Base-by-base conservation (phyloP, 306 rosid genomes). In the Abrus precatorius region DNA sequence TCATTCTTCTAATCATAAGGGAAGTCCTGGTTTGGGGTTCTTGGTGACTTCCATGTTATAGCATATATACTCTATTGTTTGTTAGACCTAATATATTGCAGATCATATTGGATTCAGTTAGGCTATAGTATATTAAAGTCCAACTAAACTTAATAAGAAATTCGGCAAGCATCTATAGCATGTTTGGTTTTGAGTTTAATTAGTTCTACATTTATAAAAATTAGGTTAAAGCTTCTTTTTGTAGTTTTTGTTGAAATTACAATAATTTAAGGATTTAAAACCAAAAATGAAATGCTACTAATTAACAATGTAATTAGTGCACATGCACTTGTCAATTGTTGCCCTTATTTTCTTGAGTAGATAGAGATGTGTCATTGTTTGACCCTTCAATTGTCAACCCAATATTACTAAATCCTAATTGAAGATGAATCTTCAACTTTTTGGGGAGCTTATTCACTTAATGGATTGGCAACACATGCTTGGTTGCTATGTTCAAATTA, bases 361-460 rank as follows among this genome's bases (percentile, higher is more conserved):
- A 40, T 57, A n/a, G 47, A 55, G 59, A 72, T 48, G 53, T 32
- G 33, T 61, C 76, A 71, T 50, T 30, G 76, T 77, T 84, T 86
- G 90, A 77, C 84, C 77, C 50, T 43, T 68, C 45, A 3, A 61
- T 77, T 86, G 85, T 80, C 86, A 86, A 83, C 85, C 85, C 47
- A 80, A 34, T 75, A 77, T 67, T 84, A 75, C 74, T 77, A 76
- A 64, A 52, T 53, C 61, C 49, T 7, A 77, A 64, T 64, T 13
- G 55, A 48, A 47, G 70, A 45, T 40, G 48, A 63, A 55, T 36
- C 40, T 83, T 77, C 70, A 53, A 13, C 74, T 60, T 69, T 76
- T 82, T 38, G n/a, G 5, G 1, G 75, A 76, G 14, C 75, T 81
- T 64, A 64, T 57, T 66, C 47, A 12, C 45, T 30, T 32, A 74